A percentile compares a stretch with the other conserved stretches of the same genome.
Conservation (phyloP, 768 basidiomycete genomes). For the Mycena venus region DNA sequence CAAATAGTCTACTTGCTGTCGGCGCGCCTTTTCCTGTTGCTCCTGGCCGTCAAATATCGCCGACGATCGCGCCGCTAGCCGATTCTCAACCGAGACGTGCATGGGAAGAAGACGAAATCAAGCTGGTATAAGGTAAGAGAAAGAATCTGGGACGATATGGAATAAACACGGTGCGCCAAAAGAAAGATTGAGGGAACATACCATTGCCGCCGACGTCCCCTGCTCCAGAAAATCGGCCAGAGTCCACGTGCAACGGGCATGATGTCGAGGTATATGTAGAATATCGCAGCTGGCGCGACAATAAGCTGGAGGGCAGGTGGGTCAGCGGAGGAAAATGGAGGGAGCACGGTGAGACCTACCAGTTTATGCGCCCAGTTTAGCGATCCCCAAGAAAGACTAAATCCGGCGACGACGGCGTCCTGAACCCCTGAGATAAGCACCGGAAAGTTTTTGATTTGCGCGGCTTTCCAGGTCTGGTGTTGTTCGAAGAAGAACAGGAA, state of each 20-base stretch:
- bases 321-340: background rate
- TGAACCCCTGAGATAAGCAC: background rate
- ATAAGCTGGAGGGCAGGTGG: background rate
- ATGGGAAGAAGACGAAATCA: background rate
- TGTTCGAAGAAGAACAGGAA: background rate
- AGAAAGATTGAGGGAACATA: no score
- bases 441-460: background rate
- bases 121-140: no score
- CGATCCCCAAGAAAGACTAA: background rate
- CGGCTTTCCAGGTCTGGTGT: background rate
- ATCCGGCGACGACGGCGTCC: background rate
- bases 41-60: background rate
- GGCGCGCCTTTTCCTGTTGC: background rate
- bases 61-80: background rate
- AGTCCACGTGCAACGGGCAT: background rate
- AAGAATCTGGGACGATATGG: background rate
- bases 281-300: background rate
- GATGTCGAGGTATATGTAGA: background rate
- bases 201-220: background rate
- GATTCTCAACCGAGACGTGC: constrained; percentile 14
- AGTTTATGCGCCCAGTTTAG: background rate
- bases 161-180: background rate
- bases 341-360: background rate
- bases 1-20: background rate
- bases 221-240: background rate